Conservation (phyloP, 2,329 filamentous ascomycete species). For the Xylaria arbuscula region DNA sequence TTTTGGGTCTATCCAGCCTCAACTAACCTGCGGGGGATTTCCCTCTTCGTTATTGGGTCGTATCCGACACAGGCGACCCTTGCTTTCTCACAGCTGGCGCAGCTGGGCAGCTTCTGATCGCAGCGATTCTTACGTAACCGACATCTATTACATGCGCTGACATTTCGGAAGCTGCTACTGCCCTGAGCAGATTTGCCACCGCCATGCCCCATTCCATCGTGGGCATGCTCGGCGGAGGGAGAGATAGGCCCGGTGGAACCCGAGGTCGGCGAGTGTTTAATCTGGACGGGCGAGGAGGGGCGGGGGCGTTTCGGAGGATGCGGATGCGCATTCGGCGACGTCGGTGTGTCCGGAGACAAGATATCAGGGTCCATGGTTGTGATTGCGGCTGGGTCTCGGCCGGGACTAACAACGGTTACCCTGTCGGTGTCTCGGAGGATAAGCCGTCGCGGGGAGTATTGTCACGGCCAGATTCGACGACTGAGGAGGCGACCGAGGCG, state of each 20-base stretch:
- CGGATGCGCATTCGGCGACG: conserved; percentile 61
- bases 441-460: conserved; percentile 4
- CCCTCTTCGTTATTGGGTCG: conserved; percentile 94
- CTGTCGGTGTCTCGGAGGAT: conserved; percentile 12
- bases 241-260: conserved; percentile 53
- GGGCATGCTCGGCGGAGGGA: conserved; percentile 47
- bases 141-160: conserved; percentile 94
- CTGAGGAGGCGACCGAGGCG: conserved; percentile 17
- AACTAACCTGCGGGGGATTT: conserved; percentile 90
- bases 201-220: conserved; percentile 49
- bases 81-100: conserved; percentile 93
- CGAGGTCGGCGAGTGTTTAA: conserved; percentile 57
- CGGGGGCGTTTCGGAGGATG: conserved; percentile 69
- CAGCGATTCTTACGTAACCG: conserved; percentile 93
- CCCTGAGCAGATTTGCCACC: conserved; percentile 65
- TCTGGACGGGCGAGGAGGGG: conserved; percentile 59
- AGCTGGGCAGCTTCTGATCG: conserved; percentile 91
- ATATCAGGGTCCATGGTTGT: conserved; percentile 37
- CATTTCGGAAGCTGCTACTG: conserved; percentile 78
- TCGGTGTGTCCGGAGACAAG: conserved; percentile 62
- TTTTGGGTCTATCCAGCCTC: not conserved
- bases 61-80: conserved; percentile 92
- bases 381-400: not conserved
- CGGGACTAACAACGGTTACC: conserved; percentile 2
- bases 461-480: not conserved